Base-by-base conservation (phyloP, 306 rosid species). In the Urtica urens region DNA sequence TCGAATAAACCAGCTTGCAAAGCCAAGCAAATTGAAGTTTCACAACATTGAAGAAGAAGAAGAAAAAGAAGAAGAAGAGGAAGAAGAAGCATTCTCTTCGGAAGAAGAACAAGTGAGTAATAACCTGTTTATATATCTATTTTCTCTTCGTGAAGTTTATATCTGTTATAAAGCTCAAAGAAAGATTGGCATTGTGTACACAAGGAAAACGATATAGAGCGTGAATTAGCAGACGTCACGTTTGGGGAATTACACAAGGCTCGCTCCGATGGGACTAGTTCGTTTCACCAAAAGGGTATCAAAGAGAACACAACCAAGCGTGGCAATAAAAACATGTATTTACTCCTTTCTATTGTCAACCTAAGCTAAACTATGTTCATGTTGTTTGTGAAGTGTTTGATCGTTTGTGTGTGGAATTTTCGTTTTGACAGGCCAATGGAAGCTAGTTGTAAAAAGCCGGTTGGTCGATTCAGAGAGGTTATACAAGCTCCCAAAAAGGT, bases 221-320 rank as follows among this genome's bases (percentile, higher is more conserved):
- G 79, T 22, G 82, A 66, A 59, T 71, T 90, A 16, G 95, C 93
- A 11, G 87, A 81, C 64, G 84, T 71, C 37, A 90, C 95, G 6
- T 79, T 84, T 28, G 97, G 70, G 66, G 95, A 90, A 45, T 51
- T 90, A 75, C 93, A 72, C 66, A 79, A 67, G 77, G 97, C 87
- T 21, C 93, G 77, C 35, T 68, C 78, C 0, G 64, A 84, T 46
- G 97, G 97, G 47, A 61, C 82, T 3, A 82, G 72, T 66, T 40
- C 65, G 3, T 38, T 72, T 49, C 30, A 55, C 35, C 67, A 30
- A 51, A 79, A 81, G 58, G 58, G 53, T 0, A 66, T 23, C 11
- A 74, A 72, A 22, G 79, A 61, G 53, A 75, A 77, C 49, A 81
- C 75, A 53, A 55, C 55, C 4, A 70, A 66, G 26, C 78, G 87